Evolutionary conservation across 1,284 basidiomycete genomes (phyloP), one percentile per base, ranked within the genome.

Genomic region (Ustilago hordei): DNA sequence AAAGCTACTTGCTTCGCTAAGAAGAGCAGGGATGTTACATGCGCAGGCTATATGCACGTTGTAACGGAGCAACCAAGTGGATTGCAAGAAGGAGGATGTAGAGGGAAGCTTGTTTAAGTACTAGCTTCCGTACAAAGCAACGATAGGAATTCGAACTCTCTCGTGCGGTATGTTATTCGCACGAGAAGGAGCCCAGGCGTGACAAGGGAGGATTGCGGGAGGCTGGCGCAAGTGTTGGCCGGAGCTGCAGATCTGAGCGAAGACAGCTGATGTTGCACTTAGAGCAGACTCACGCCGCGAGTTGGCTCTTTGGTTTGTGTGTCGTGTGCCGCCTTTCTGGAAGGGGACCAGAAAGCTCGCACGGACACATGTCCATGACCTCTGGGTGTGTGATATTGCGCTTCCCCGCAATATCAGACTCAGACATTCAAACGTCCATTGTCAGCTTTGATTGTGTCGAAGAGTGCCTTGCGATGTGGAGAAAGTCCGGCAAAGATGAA

Each of bases 231-330:
- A 55, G 2, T 9, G 31, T 48, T 9, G 15, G 17, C 11, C 52
- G 34, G 34, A 54, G 52, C 35, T 54, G 52, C 52, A 50, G 34
- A 41, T 55, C 54, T 55, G 31, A 55, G 54, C 54, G 54, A 55
- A 31, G 36, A 55, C 35, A n/a, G 48, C 6, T 50, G 5, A 32
- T 50, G 48, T 50, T 28, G 34, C 52, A 13, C 48, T 23, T 15
- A 5, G n/a, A 48, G 19, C 43, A 2, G 17, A 19, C 19, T 45
- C 43, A 45, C 23, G 23, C 23, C 23, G 23, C 23, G 23, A 28
- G 23, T 28, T 28, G 23, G 3, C 23, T 28, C 23, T 28, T 28
- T 28, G 3, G 45, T 8, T 17, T 48, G 45, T 35, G 52, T 54
- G 52, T 54, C 52, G 52, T 54, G 52, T 54, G 52, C 52, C 52